A percentile compares a stretch with the other conserved stretches of the same genome.
Evolutionary conservation across 2,329 filamentous ascomycete species (phyloP).

Genomic region (Neofusicoccum parvum): DNA sequence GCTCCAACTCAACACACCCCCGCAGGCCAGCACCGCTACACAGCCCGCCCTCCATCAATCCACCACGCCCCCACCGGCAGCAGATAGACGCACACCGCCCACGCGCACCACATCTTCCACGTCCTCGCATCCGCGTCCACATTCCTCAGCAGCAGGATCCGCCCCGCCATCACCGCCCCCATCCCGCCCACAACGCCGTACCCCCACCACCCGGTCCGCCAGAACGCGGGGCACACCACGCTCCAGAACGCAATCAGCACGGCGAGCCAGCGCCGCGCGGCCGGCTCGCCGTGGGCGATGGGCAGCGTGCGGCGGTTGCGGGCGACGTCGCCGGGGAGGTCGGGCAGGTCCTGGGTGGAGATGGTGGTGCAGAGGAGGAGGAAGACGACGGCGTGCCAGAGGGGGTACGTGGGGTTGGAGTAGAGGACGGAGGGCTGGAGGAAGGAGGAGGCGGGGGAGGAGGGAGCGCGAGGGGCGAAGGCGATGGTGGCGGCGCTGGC

Average conservation of each 20-base stretch:
- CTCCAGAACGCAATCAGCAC: background rate
- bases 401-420: background rate
- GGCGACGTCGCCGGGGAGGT: slow-evolving; percentile 28
- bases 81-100: background rate
- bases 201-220: background rate
- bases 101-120: background rate
- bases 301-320: slow-evolving; percentile 26
- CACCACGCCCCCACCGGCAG: background rate
- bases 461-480: background rate
- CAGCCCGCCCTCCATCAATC: background rate
- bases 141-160: background rate
- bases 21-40: too few relatives aligned
- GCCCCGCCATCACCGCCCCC: background rate
- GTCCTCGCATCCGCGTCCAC: background rate
- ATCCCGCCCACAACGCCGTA: background rate
- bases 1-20: too few relatives aligned
- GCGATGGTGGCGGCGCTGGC: background rate
- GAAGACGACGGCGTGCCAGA: background rate
- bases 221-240: background rate
- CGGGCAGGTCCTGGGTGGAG: slow-evolving; percentile 30
- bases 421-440: background rate
- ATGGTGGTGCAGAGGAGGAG: slow-evolving; percentile 23
- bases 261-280: slow-evolving; percentile 18
- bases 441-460: background rate
- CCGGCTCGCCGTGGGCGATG: too few relatives aligned